phyloP scores from a whole-genome alignment of 1,139 yeast species.

The Kodamaea fungicola region DNA sequence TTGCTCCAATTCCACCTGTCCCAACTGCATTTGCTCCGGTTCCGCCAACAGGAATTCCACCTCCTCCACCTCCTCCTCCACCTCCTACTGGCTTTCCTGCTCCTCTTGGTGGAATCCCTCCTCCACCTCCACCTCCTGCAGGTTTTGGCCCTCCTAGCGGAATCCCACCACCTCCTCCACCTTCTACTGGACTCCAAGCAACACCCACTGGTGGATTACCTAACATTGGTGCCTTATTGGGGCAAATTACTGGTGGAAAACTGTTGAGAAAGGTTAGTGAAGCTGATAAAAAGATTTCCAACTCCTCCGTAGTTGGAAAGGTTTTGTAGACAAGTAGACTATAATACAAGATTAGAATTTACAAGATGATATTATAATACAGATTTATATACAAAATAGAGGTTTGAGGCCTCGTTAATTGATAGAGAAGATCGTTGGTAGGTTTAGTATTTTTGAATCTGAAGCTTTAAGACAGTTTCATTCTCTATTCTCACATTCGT shows the following conservation, averaged over 20 bases:
- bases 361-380: too few species aligned
- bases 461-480: too few species aligned
- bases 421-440: too few species aligned
- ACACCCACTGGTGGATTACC: constrained; percentile 28
- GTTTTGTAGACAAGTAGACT: constrained; percentile 29
- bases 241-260: constrained; percentile 55
- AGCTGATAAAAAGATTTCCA: constrained; percentile 41
- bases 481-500: too few species aligned
- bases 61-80: constrained; percentile 18
- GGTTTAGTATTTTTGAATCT: too few species aligned
- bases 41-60: constrained; percentile 10
- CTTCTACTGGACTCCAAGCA: constrained; percentile 12
- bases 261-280: constrained; percentile 48
- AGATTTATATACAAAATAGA: too few species aligned
- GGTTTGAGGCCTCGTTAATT: too few species aligned
- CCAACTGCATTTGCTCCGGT: constrained; percentile 18
- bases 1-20: constrained; percentile 16
- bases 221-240: constrained; percentile 46
- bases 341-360: too few species aligned
- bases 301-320: constrained; percentile 47
- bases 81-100: constrained; percentile 5
- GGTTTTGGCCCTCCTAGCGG: constrained; percentile 20
- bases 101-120: constrained; percentile 20
- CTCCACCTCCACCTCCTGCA: constrained; percentile 12
- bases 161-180: constrained; percentile 16